phyloP scores from a whole-genome alignment of 164 flowering plant species.

The Liquidambar formosana region DNA sequence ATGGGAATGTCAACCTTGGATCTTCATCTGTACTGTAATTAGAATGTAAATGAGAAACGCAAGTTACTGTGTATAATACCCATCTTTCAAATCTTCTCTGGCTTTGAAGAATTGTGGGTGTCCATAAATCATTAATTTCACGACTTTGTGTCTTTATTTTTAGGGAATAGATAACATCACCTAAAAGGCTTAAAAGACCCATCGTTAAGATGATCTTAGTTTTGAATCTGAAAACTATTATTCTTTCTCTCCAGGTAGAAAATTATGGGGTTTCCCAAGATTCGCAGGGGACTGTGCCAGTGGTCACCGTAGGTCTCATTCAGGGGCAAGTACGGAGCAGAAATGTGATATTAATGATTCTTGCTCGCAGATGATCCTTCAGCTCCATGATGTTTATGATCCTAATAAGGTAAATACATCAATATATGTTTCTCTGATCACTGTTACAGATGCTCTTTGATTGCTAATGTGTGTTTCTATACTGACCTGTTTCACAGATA shows the following conservation, averaged over 20 bases:
- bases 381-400: constrained; percentile 92
- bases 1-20: neutral
- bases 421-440: neutral
- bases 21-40: neutral
- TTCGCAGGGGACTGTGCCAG: constrained; percentile 97
- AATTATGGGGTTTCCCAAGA: constrained; percentile 85
- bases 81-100: too few relatives aligned
- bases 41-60: too few relatives aligned
- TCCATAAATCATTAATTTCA: too few relatives aligned
- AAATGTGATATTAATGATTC: constrained; percentile 81
- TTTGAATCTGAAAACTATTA: too few relatives aligned
- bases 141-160: too few relatives aligned
- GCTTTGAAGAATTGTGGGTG: too few relatives aligned
- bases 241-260: constrained; percentile 56
- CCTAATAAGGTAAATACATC: constrained; percentile 68
- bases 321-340: constrained; percentile 64
- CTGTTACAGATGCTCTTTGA: neutral
- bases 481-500: constrained; percentile 44
- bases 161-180: too few relatives aligned
- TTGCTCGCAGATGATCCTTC: constrained; percentile 97
- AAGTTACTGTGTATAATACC: too few relatives aligned
- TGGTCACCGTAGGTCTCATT: constrained; percentile 57
- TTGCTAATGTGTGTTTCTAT: neutral
- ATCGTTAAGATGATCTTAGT: too few relatives aligned
- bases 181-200: too few relatives aligned